Conservation (phyloP, 805 yeast species). For the Starmera caribaea region DNA sequence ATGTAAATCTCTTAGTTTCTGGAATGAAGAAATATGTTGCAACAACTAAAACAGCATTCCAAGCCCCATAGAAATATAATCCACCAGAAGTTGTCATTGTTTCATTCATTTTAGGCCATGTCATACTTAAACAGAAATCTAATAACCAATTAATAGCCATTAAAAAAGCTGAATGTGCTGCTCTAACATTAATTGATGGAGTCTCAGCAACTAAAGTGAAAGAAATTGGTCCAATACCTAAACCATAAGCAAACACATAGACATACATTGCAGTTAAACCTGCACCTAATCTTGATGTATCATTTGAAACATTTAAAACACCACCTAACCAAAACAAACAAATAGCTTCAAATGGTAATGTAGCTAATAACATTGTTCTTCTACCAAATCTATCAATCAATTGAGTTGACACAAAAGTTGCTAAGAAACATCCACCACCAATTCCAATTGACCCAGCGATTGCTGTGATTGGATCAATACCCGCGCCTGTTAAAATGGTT, state of each 20-base stretch:
- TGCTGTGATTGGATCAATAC: slow-evolving; percentile 32
- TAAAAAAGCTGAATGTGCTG: slow-evolving; percentile 40
- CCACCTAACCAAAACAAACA: slow-evolving; percentile 44
- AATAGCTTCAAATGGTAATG: slow-evolving; percentile 51
- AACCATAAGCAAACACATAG: slow-evolving; percentile 34
- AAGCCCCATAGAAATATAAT: slow-evolving; percentile 42
- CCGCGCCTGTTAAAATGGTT: slow-evolving; percentile 35
- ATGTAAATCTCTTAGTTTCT: slow-evolving; percentile 61
- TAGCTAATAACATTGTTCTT: slow-evolving; percentile 39
- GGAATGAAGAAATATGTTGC: slow-evolving; percentile 37
- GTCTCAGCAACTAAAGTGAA: slow-evolving; percentile 46
- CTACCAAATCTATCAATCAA: slow-evolving; percentile 43
- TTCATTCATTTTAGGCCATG: slow-evolving; percentile 39
- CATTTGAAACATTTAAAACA: slow-evolving; percentile 30
- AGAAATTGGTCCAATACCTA: slow-evolving; percentile 48
- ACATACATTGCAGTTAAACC: slow-evolving; percentile 37
- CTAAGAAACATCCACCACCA: slow-evolving; percentile 34
- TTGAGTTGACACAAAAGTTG: slow-evolving; percentile 39
- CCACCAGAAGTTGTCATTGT: slow-evolving; percentile 41
- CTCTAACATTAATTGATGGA: slow-evolving; percentile 40
- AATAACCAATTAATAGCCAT: slow-evolving; percentile 34
- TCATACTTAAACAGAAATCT: slow-evolving; percentile 41
- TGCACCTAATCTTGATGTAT: slow-evolving; percentile 31
- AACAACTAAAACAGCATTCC: slow-evolving; percentile 38
- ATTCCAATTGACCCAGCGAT: slow-evolving; percentile 41